Evolutionary conservation across 192 early-diverging fungal species (phyloP), one percentile per base, ranked within the genome.

Genomic region (Backusella circina): DNA sequence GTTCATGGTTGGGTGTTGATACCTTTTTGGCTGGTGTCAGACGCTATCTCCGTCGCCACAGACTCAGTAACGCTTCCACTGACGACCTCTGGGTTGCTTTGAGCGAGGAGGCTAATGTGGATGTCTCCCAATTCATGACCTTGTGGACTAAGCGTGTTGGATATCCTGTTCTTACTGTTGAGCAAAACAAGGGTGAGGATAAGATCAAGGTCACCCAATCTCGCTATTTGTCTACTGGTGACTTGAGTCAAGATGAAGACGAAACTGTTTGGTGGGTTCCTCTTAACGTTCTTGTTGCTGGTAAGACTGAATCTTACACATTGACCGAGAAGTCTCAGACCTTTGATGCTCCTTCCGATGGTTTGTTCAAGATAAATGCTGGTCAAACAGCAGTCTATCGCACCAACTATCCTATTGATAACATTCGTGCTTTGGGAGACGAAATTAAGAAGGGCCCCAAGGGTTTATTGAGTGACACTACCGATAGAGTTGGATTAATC

Each of bases 121-220:
- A 99, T 84, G 93, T 96, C 18, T 87, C 86, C 15, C 64, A 85
- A 51, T 93, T 99, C 65, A 96, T 98, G 95, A 85, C 91, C 13
- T 73, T 88, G 23, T 99, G 97, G 97, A 97, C 95, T 64, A 86
- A 85, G 67, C 88, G 93, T 74, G 86, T 92, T 41, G 97, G 97
- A 83, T 96, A 93, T 79, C 95, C 95, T 30, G 88, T 97, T 10
- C 77, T 98, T 23, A 88, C 87, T 70, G 90, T 98, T 38, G 80
- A 88, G 61, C 86, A 90, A 36, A 37, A 74, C 51, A 82, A 71
- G 18, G 54, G 54, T 23, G 86, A 89, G 39, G 83, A 80, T n/a
- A 83, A 41, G 5, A 76, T 96, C 28, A 71, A 88, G 36, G 80
- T 99, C 51, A 84, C 82, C 36, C 97, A 99, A 80, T 89, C 87